Percentiles rank a stretch among this genome's conserved stretches.
Conservation (phyloP, 106 monocot species). For the Amphibolis antarctica region DNA sequence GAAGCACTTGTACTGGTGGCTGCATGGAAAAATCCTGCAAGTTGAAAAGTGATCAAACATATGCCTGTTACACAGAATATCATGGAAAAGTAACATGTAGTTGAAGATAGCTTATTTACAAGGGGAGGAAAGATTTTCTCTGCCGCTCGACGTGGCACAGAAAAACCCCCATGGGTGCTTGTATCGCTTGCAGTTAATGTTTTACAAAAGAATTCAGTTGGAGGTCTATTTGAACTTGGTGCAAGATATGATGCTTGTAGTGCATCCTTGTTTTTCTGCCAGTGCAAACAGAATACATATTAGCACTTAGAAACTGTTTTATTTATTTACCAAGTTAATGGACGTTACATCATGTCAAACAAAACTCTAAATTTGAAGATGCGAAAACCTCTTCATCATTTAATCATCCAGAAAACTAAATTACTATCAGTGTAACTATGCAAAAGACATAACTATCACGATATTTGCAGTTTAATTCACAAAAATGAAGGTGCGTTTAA, state of each 20-base stretch:
- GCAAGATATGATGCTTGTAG: slow-evolving; percentile 11
- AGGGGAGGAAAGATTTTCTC: slow-evolving; percentile 25
- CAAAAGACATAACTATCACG: no score
- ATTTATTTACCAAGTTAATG: no score
- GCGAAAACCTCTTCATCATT: no score
- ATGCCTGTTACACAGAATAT: neutral
- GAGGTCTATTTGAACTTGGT: slow-evolving; percentile 2
- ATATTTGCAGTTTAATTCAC: no score
- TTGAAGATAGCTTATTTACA: slow-evolving; percentile 8
- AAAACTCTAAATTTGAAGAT: no score
- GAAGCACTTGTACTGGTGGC: slow-evolving; percentile 14
- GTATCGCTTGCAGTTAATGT: slow-evolving; percentile 21
- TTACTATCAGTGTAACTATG: no score
- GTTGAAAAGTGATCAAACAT: neutral
- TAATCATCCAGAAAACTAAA: no score
- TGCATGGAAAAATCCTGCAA: slow-evolving; percentile 28
- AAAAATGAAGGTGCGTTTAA: no score
- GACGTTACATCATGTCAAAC: no score
- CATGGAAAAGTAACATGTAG: neutral
- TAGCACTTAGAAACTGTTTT: no score
- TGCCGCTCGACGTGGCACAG: slow-evolving; percentile 19
- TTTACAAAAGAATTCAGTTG: slow-evolving; percentile 21
- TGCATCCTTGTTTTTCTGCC: slow-evolving; percentile 14
- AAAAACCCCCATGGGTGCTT: slow-evolving; percentile 22
- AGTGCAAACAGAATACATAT: neutral